Conservation (phyloP, 192 early-diverging fungal species). For the Umbelopsis isabellina region DNA sequence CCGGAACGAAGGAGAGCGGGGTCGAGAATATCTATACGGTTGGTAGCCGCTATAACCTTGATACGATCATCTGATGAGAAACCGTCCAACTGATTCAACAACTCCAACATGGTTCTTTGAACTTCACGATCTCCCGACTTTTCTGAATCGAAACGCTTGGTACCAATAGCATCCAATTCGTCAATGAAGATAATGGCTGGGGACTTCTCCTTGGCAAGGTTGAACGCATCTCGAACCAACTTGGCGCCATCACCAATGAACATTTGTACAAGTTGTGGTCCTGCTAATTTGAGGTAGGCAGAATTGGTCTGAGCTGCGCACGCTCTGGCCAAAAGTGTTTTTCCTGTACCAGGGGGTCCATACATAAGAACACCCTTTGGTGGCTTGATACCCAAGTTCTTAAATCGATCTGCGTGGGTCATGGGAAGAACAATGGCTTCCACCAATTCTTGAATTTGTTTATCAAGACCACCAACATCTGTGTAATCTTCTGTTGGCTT, state of each 20-base stretch:
- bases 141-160: slow-evolving; percentile 98
- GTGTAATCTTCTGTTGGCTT: slow-evolving; percentile 98
- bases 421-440: slow-evolving; percentile 88
- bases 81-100: slow-evolving; percentile 97
- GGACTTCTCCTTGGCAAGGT: slow-evolving; percentile 96
- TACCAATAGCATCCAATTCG: slow-evolving; percentile 97
- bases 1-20: slow-evolving; percentile 88
- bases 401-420: slow-evolving; percentile 85
- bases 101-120: slow-evolving; percentile 98
- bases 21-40: slow-evolving; percentile 93
- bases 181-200: slow-evolving; percentile 99
- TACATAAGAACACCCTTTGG: slow-evolving; percentile 88
- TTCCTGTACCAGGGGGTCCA: slow-evolving; percentile 84
- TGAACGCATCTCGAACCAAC: slow-evolving; percentile 96
- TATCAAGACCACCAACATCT: slow-evolving; percentile 90
- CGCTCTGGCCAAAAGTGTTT: slow-evolving; percentile 95
- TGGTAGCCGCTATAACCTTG: slow-evolving; percentile 99
- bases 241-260: slow-evolving; percentile 99
- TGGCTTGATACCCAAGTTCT: slow-evolving; percentile 85
- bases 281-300: slow-evolving; percentile 94
- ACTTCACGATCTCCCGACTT: slow-evolving; percentile 98
- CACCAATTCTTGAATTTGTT: slow-evolving; percentile 87
- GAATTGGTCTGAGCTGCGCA: slow-evolving; percentile 97
- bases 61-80: slow-evolving; percentile 95
- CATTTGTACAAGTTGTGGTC: slow-evolving; percentile 97